Evolutionary conservation across 306 rosid species (phyloP).

Genomic region (Castanea sativa): DNA sequence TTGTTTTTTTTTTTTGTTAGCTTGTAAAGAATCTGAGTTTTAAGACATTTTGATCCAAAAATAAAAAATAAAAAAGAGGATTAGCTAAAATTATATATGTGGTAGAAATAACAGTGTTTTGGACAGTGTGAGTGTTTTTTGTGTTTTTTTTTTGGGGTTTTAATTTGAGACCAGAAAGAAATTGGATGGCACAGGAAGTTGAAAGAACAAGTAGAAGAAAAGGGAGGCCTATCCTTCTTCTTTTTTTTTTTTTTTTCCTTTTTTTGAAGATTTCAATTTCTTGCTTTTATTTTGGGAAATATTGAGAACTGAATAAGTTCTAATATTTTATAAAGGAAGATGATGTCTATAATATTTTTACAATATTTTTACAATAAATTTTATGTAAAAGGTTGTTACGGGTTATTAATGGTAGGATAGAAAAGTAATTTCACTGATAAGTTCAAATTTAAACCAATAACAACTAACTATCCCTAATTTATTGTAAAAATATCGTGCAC

Average conservation of each 20-base stretch:
- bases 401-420: too few relatives aligned
- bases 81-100: not conserved
- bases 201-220: constrained; percentile 30
- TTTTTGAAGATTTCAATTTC: not conserved
- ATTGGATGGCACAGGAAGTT: constrained; percentile 58
- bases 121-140: constrained; percentile 23
- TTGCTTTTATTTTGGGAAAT: too few relatives aligned
- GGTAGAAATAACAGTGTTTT: not conserved
- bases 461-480: too few relatives aligned
- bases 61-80: not conserved
- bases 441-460: too few relatives aligned
- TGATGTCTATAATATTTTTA: too few relatives aligned
- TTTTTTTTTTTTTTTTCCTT: not conserved
- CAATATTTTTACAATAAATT: too few relatives aligned
- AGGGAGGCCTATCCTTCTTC: constrained; percentile 23
- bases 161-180: constrained; percentile 29
- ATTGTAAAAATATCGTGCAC: too few relatives aligned
- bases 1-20: not conserved
- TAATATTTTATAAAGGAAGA: too few relatives aligned
- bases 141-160: constrained; percentile 23
- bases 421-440: too few relatives aligned
- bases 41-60: not conserved
- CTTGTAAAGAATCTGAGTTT: not conserved
- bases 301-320: too few relatives aligned
- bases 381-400: too few relatives aligned